A percentile compares a stretch with the other conserved stretches of the same genome.
Evolutionary conservation across 305 asterid genomes (phyloP).

Genomic region (Andrographis paniculata): DNA sequence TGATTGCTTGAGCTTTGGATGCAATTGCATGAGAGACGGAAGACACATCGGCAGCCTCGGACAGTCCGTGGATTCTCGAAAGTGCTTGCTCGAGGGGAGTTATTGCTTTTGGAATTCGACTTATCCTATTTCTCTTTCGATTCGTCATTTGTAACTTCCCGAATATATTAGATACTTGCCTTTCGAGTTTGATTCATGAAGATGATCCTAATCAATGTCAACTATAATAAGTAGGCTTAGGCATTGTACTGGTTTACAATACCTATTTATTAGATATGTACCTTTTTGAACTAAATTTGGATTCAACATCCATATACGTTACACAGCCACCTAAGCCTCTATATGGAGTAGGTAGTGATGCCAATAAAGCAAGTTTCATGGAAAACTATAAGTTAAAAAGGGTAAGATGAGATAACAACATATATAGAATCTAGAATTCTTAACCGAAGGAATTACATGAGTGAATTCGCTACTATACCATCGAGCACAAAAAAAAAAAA

Average conservation of each 20-base stretch:
- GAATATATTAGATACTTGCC: too few species aligned
- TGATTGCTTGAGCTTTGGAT: too few species aligned
- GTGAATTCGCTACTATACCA: slow-evolving; percentile 4
- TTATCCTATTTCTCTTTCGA: too few species aligned
- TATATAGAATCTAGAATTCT: slow-evolving; percentile 18
- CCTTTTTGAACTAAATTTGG: slow-evolving; percentile 88
- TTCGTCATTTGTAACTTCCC: too few species aligned
- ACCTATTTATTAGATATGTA: slow-evolving; percentile 17
- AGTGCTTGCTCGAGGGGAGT: too few species aligned
- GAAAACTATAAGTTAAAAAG: slow-evolving; percentile 48
- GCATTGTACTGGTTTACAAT: slow-evolving; percentile 9
- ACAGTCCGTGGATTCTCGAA: too few species aligned
- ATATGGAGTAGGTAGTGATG: slow-evolving; percentile 62
- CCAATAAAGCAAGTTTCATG: slow-evolving; percentile 71
- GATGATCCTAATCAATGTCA: too few species aligned
- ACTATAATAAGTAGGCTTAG: too few species aligned
- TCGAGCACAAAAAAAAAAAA: slow-evolving; percentile 5
- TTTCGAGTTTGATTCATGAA: too few species aligned
- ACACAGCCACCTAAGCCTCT: slow-evolving; percentile 83
- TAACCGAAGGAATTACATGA: slow-evolving; percentile 7
- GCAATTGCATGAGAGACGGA: too few species aligned
- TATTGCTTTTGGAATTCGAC: too few species aligned
- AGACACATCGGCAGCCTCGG: too few species aligned
- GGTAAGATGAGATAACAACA: slow-evolving; percentile 3
- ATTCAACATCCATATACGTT: slow-evolving; percentile 76